These are phyloP conservation scores for Eimeria zaria DNA, from an alignment of 169 alveolate species.

Conservation along the genomic window DNA sequence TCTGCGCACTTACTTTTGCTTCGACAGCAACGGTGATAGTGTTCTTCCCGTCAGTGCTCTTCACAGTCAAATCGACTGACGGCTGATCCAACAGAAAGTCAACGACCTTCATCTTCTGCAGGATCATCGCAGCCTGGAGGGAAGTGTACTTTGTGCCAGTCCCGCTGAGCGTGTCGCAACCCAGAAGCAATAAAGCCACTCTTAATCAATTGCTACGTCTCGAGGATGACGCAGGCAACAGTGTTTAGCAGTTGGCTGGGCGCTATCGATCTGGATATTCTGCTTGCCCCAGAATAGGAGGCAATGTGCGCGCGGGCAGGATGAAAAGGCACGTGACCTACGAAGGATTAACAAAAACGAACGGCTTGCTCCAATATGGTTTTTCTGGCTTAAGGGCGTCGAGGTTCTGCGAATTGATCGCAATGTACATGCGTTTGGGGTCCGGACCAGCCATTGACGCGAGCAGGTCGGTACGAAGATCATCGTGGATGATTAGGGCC, in stretches of 20 bases:
- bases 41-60: conserved; percentile 67
- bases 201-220: neutral
- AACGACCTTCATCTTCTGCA: conserved; percentile 79
- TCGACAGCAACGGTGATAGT: conserved; percentile 71
- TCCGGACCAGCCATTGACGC: conserved; percentile 85
- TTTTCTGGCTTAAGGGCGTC: conserved; percentile 78
- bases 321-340: conserved; percentile 10
- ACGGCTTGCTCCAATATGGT: conserved; percentile 83
- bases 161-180: conserved; percentile 74
- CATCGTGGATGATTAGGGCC: conserved; percentile 31
- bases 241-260: neutral
- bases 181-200: neutral
- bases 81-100: conserved; percentile 79
- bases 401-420: conserved; percentile 82
- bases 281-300: neutral
- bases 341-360: conserved; percentile 76
- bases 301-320: neutral
- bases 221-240: neutral
- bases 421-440: conserved; percentile 84
- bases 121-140: conserved; percentile 84
- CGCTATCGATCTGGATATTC: neutral
- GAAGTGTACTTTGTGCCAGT: conserved; percentile 83
- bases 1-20: conserved; percentile 33
- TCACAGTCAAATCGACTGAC: conserved; percentile 78
- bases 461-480: conserved; percentile 6